phyloP scores from a whole-genome alignment of 805 yeast genomes.

The Nakazawaea anatomiae region DNA sequence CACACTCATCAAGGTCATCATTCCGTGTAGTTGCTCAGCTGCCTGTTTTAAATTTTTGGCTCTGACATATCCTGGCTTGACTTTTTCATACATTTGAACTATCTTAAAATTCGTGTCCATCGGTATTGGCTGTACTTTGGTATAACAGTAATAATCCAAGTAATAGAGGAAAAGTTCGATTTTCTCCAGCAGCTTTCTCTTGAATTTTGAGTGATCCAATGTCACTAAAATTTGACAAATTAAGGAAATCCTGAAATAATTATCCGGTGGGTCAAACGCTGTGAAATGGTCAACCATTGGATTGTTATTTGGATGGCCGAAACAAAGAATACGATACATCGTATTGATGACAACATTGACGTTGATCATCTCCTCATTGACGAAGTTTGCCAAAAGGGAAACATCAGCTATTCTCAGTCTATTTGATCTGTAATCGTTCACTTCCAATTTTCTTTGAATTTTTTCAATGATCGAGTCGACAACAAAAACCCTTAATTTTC shows the following conservation, averaged over 20 bases:
- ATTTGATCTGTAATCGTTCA: slow-evolving; percentile 51
- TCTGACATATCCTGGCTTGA: slow-evolving; percentile 28
- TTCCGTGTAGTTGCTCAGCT: slow-evolving; percentile 29
- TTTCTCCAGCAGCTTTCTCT: slow-evolving; percentile 17
- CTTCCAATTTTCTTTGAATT: slow-evolving; percentile 61
- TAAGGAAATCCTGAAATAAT: slow-evolving; percentile 67
- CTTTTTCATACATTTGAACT: slow-evolving; percentile 31
- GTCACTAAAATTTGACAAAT: slow-evolving; percentile 36
- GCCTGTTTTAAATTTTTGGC: slow-evolving; percentile 37
- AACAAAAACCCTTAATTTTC: slow-evolving; percentile 35
- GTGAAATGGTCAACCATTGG: slow-evolving; percentile 39
- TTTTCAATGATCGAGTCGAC: slow-evolving; percentile 63
- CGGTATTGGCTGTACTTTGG: slow-evolving; percentile 60
- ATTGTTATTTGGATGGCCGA: slow-evolving; percentile 57
- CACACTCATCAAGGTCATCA: slow-evolving; percentile 15
- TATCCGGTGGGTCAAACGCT: slow-evolving; percentile 55
- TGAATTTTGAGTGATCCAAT: slow-evolving; percentile 11
- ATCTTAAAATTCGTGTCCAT: slow-evolving; percentile 53
- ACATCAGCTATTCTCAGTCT: slow-evolving; percentile 58
- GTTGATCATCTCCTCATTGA: slow-evolving; percentile 40
- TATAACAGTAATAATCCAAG: slow-evolving; percentile 65
- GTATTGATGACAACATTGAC: slow-evolving; percentile 43
- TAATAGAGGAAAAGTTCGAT: slow-evolving; percentile 42
- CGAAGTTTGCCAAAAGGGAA: slow-evolving; percentile 54
- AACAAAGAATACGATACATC: slow-evolving; percentile 50